phyloP scores from a whole-genome alignment of 768 basidiomycete species.

The Crassisporium funariophilum region DNA sequence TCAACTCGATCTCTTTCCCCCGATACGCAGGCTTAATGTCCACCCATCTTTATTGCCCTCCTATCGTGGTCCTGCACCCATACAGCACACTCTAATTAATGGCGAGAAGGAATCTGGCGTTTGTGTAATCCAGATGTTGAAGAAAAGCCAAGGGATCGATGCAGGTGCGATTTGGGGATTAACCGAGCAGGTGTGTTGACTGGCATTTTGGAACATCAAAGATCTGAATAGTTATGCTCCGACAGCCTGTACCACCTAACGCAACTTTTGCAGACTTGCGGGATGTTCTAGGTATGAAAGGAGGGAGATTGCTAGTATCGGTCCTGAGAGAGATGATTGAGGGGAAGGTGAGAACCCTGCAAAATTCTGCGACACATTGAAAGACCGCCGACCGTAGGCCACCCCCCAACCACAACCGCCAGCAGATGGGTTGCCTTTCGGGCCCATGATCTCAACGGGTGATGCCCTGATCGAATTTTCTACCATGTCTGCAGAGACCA shows the following conservation, averaged over 20 bases:
- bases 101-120: constrained; percentile 75
- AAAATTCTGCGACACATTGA: background rate
- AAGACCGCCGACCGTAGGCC: constrained; percentile 42
- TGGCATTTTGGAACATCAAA: background rate
- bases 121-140: constrained; percentile 76
- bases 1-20: constrained; percentile 63
- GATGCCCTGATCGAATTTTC: constrained; percentile 60
- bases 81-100: constrained; percentile 79
- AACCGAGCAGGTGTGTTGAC: constrained; percentile 50
- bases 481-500: constrained; percentile 54
- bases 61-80: constrained; percentile 90
- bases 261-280: constrained; percentile 59
- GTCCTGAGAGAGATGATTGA: constrained; percentile 64
- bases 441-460: constrained; percentile 57
- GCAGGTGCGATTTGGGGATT: constrained; percentile 70
- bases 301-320: constrained; percentile 72
- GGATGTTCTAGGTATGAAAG: constrained; percentile 57
- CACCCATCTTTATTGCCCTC: constrained; percentile 87
- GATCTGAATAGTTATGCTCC: background rate
- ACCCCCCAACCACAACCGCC: constrained; percentile 47
- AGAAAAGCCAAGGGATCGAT: constrained; percentile 72
- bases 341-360: constrained; percentile 39
- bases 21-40: constrained; percentile 71
- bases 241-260: constrained; percentile 53
- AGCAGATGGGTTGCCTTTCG: constrained; percentile 42